Conservation (phyloP, 306 rosid species). For the Luffa aegyptiaca region DNA sequence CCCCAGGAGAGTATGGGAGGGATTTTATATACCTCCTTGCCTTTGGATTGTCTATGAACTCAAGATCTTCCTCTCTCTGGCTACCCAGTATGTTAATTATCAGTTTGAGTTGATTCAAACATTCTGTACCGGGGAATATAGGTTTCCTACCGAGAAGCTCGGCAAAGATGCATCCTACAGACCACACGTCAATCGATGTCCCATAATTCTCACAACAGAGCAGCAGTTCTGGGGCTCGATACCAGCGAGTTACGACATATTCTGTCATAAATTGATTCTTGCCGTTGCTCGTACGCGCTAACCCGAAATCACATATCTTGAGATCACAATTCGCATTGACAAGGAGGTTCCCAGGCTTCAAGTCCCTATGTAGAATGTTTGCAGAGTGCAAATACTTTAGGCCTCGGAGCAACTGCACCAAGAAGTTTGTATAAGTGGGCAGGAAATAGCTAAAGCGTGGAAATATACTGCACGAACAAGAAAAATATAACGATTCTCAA, state of each 20-base stretch:
- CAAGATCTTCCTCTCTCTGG: constrained; percentile 84
- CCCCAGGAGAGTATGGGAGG: constrained; percentile 47
- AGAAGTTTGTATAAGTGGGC: constrained; percentile 14
- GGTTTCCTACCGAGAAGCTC: constrained; percentile 88
- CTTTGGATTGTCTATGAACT: constrained; percentile 77
- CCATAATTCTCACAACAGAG: constrained; percentile 92
- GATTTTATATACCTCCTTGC: constrained; percentile 66
- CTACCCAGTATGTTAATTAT: constrained; percentile 80
- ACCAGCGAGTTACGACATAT: constrained; percentile 96
- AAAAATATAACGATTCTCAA: neutral
- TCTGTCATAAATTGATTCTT: constrained; percentile 93
- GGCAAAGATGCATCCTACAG: constrained; percentile 90
- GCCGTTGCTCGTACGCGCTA: constrained; percentile 69
- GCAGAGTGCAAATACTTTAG: constrained; percentile 91
- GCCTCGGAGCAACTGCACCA: constrained; percentile 80
- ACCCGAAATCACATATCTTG: constrained; percentile 91
- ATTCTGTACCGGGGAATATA: constrained; percentile 77
- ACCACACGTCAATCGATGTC: constrained; percentile 91
- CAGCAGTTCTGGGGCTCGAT: constrained; percentile 88
- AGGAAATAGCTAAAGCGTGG: neutral
- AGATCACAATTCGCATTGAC: constrained; percentile 89
- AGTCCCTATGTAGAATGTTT: constrained; percentile 86
- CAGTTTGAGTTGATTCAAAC: constrained; percentile 78
- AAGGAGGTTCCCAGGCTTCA: constrained; percentile 93
- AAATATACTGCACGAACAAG: neutral